Percentiles rank a stretch among this genome's conserved stretches.
These are phyloP conservation scores for Psilocybe cyanescens DNA, from an alignment of 768 basidiomycete species.

Conservation along the genomic window DNA sequence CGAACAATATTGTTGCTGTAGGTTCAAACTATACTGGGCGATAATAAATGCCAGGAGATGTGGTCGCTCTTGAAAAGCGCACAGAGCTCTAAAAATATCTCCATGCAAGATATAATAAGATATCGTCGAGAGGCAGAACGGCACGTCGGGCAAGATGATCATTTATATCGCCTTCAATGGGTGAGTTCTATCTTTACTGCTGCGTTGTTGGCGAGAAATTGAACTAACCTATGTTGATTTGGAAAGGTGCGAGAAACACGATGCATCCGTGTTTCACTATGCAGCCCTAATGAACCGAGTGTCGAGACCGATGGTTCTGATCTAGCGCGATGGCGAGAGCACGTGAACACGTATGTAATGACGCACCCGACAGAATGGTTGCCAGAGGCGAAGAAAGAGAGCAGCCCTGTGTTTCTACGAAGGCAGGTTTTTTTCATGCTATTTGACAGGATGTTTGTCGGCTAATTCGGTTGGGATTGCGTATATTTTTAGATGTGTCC, in stretches of 20 bases:
- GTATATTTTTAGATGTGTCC: conserved; percentile 58
- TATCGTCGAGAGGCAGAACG: conserved; percentile 83
- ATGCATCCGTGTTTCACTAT: conserved; percentile 62
- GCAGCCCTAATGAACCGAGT: conserved; percentile 68
- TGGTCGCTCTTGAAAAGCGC: conserved; percentile 74
- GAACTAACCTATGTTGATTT: conserved; percentile 18
- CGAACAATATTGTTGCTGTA: conserved; percentile 29
- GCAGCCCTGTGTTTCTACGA: conserved; percentile 53
- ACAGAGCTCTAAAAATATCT: conserved; percentile 54
- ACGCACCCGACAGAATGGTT: conserved; percentile 75
- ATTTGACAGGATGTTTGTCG: conserved; percentile 18
- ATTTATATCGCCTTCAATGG: conserved; percentile 82
- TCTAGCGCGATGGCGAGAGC: conserved; percentile 70
- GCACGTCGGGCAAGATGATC: conserved; percentile 74
- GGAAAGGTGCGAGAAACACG: conserved; percentile 57
- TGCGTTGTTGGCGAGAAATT: conserved; percentile 7
- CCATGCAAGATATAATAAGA: conserved; percentile 69
- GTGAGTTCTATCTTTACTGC: conserved; percentile 42
- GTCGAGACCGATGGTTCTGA: conserved; percentile 54
- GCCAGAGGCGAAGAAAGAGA: conserved; percentile 41
- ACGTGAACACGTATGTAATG: conserved; percentile 75
- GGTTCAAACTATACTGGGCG: conserved; percentile 87
- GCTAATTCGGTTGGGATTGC: conserved; percentile 21
- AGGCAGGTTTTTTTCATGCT: conserved; percentile 46
- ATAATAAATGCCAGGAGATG: conserved; percentile 86